Percentiles rank a stretch among this genome's conserved stretches.
phyloP scores from a whole-genome alignment of 192 early-diverging fungal species.

The Entomortierella lignicola region DNA sequence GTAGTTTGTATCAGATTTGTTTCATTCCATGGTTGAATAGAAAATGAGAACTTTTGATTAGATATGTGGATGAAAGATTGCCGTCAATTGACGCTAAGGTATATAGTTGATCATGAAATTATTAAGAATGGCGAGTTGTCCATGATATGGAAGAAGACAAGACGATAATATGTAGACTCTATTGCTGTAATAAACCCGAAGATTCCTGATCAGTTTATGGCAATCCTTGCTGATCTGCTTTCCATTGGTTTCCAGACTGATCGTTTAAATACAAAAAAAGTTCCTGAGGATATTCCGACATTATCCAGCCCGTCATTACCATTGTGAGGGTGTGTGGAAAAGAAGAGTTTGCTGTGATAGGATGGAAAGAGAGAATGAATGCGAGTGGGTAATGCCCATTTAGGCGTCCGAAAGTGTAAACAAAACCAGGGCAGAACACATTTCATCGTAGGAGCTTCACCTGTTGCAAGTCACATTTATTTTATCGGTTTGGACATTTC shows the following conservation, averaged over 20 bases:
- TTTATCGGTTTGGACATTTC: too few relatives aligned
- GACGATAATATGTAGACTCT: not conserved
- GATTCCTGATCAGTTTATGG: conserved; percentile 1
- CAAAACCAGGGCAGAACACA: not conserved
- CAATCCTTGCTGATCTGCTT: not conserved
- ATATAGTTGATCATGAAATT: not conserved
- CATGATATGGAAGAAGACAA: not conserved
- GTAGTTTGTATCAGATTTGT: not conserved
- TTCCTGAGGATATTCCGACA: not conserved
- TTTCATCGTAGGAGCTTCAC: not conserved
- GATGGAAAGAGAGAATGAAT: not conserved
- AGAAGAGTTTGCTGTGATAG: not conserved
- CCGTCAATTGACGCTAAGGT: not conserved
- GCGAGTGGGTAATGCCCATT: not conserved
- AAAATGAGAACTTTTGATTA: not conserved
- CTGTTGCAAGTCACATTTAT: not conserved
- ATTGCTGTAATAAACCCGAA: not conserved
- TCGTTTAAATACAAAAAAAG: not conserved
- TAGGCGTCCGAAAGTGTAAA: not conserved
- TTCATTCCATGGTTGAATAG: not conserved
- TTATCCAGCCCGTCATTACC: not conserved
- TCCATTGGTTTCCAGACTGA: not conserved
- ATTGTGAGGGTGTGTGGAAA: not conserved
- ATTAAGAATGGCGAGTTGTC: not conserved
- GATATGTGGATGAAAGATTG: not conserved